Conservation (phyloP, 306 rosid species). For the Styphnolobium japonicum region DNA sequence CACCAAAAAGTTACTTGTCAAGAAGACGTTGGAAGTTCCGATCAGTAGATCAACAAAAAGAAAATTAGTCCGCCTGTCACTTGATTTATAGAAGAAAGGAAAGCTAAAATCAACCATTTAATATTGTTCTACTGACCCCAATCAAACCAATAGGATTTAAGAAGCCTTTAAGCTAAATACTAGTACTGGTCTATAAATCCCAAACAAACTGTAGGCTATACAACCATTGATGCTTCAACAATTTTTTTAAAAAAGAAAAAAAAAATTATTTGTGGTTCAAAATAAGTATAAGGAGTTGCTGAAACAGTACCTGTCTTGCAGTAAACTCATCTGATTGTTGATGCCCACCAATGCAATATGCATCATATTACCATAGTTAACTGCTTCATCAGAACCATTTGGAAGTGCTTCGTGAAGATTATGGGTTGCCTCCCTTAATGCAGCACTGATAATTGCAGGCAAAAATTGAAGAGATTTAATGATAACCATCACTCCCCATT, state of each 20-base stretch:
- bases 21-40: constrained; percentile 16
- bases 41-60: constrained; percentile 5
- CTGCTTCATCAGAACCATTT: constrained; percentile 46
- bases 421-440: constrained; percentile 73
- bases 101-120: neutral
- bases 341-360: constrained; percentile 91
- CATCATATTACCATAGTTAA: constrained; percentile 80
- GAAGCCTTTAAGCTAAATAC: neutral
- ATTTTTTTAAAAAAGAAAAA: neutral
- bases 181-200: constrained; percentile 6
- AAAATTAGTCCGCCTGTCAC: constrained; percentile 12
- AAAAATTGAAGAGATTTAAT: constrained; percentile 86
- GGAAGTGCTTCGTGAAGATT: constrained; percentile 47
- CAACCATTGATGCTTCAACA: constrained; percentile 2
- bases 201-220: neutral
- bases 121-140: neutral
- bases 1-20: constrained; percentile 37
- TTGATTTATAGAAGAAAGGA: neutral
- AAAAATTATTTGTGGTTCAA: constrained; percentile 16
- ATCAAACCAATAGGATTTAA: neutral
- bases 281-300: neutral
- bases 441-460: constrained; percentile 72
- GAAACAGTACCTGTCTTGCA: constrained; percentile 83
- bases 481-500: constrained; percentile 97
- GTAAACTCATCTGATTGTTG: constrained; percentile 96